These are phyloP conservation scores for Solanum tarapatanum DNA, from an alignment of 257 asterid genomes.

Conservation along the genomic window DNA sequence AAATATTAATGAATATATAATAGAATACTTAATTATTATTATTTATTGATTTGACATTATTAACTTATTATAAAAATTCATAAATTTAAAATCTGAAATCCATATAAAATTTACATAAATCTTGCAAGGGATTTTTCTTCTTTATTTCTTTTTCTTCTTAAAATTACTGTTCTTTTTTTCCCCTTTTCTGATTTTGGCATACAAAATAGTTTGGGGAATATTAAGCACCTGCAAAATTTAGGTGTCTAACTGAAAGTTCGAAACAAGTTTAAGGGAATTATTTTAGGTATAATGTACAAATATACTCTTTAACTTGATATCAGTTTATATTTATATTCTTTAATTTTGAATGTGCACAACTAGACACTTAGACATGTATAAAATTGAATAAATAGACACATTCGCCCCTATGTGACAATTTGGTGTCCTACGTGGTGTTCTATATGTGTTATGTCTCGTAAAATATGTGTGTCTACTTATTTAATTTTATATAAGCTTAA, in stretches of 20 bases:
- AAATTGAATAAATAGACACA: too few species aligned
- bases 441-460: background rate
- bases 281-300: too few species aligned
- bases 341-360: background rate
- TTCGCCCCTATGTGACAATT: background rate
- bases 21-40: background rate
- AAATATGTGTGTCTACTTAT: background rate
- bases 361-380: too few species aligned
- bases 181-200: background rate
- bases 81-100: too few species aligned
- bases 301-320: too few species aligned
- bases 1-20: background rate
- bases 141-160: background rate
- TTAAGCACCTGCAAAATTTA: background rate
- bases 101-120: background rate
- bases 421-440: background rate
- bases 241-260: background rate
- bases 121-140: background rate
- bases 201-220: background rate
- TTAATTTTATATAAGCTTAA: too few species aligned
- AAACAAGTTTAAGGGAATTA: background rate
- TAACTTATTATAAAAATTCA: too few species aligned
- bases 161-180: background rate
- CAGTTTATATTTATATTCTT: too few species aligned
- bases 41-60: too few species aligned